Evolutionary conservation across 768 basidiomycete genomes (phyloP).

Genomic region (Mycena filopes): DNA sequence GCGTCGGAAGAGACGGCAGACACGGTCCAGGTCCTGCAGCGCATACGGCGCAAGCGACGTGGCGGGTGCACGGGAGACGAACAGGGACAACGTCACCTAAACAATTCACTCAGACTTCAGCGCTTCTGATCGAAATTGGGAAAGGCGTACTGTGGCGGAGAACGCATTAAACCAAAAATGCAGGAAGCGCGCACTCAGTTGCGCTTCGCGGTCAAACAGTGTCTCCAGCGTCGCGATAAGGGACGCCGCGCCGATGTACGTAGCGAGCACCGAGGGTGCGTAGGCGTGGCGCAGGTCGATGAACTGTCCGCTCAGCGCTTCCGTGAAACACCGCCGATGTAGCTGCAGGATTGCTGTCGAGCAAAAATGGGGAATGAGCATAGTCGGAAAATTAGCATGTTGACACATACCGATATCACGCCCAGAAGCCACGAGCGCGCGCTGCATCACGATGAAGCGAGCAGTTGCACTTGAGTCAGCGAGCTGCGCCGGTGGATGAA

Average conservation of each 20-base stretch:
- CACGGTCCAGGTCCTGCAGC: constrained; percentile 68
- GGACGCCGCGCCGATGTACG: constrained; percentile 67
- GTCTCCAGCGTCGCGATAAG: constrained; percentile 67
- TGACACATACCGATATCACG: constrained; percentile 66
- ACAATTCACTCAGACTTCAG: neutral
- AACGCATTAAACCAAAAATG: constrained; percentile 82
- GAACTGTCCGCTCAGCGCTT: constrained; percentile 65
- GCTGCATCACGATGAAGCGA: constrained; percentile 72
- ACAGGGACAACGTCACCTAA: constrained; percentile 72
- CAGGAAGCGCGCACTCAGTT: constrained; percentile 72
- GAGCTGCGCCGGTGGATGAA: constrained; percentile 61
- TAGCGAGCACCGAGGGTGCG: constrained; percentile 78
- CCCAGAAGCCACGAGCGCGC: constrained; percentile 67
- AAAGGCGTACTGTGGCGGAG: constrained; percentile 69
- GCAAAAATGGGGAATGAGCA: neutral
- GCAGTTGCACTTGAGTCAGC: constrained; percentile 50
- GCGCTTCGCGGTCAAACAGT: constrained; percentile 66
- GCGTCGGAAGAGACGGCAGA: constrained; percentile 65
- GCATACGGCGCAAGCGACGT: constrained; percentile 68
- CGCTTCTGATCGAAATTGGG: neutral
- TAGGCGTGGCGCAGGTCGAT: constrained; percentile 67
- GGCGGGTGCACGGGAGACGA: constrained; percentile 71
- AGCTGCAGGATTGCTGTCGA: constrained; percentile 69
- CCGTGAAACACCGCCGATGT: constrained; percentile 74
- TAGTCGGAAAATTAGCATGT: neutral